Evolutionary conservation across 176 grass and related monocot genomes (phyloP), one percentile per base, ranked within the genome.

Genomic region (Zea mays): DNA sequence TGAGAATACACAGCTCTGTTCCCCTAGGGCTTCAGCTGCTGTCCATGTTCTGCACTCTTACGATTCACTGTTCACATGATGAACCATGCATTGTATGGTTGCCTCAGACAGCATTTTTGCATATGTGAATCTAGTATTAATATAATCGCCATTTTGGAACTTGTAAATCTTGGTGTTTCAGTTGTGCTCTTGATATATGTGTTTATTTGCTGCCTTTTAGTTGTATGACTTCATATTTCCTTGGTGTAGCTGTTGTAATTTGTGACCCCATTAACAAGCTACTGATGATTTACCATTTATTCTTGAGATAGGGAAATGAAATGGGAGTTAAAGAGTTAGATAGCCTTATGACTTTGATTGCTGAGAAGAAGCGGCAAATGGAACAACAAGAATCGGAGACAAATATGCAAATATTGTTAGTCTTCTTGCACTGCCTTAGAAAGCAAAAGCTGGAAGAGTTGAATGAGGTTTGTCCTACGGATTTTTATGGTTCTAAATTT

Each of bases 361-460:
- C 87, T 72, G 96, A 99, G 43, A 99, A 93, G 86, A 99, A 95
- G 73, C 77, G 88, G 67, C 91, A 99, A 85, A 95, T 99, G 85
- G 96, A 95, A 79, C 96, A 93, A 48, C 92, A 99, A 87, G 96
- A 95, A 67, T 89, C 96, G 0, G 96, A 99, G 81, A 93, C 92
- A 62, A 99, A 99, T 81, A 99, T 95, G 96, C 96, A 99, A 89
- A 99, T 99, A 90, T 66, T 99, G 67, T 86, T 90, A 27, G 90
- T 92, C 51, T 99, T 99, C 79, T 85, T 99, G 85, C 92, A 99
- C 40, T 99, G 87, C 79, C 96, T 99, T 74, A 93, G 92, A 86
- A 96, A 99, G 74, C 92, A 96, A 85, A 99, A 99, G 65, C 47
- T 96, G 75, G 92, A 99, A 36, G 96, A 99, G 62, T 76, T 99